Conservation (phyloP, 441 rosid species). For the Aleurites moluccanus region DNA sequence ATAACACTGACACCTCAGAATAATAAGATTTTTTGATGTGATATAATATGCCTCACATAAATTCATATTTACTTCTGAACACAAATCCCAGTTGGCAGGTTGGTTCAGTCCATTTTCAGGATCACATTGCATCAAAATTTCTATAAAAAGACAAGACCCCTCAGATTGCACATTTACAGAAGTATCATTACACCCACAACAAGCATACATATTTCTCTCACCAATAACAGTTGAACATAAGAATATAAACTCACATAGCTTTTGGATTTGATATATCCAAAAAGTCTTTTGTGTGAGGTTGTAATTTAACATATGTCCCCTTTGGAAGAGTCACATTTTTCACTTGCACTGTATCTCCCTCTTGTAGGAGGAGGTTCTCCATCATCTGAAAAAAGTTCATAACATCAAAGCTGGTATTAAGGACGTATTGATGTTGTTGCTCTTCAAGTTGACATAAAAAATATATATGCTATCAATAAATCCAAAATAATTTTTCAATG, state of each 20-base stretch:
- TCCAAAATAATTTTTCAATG: not conserved
- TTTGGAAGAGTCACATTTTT: slow-evolving; percentile 81
- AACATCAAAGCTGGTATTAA: slow-evolving; percentile 1
- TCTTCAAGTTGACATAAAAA: slow-evolving; percentile 11
- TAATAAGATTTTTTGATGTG: not conserved
- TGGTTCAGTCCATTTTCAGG: not conserved
- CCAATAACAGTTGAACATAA: not conserved
- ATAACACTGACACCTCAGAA: not conserved
- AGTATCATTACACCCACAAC: not conserved
- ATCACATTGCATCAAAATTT: not conserved
- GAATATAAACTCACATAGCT: slow-evolving; percentile 68
- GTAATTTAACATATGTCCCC: slow-evolving; percentile 88
- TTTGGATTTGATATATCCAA: slow-evolving; percentile 92
- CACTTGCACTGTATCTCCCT: slow-evolving; percentile 78
- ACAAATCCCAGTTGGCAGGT: not conserved
- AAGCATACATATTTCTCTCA: not conserved
- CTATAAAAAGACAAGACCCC: not conserved
- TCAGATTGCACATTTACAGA: not conserved
- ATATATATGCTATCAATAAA: not conserved
- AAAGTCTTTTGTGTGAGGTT: slow-evolving; percentile 86
- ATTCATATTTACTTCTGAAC: not conserved
- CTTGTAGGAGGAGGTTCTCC: slow-evolving; percentile 89
- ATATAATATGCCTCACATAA: not conserved
- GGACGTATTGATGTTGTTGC: not conserved
- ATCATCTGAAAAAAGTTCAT: slow-evolving; percentile 59